Percentiles rank a stretch among this genome's conserved stretches.
These are phyloP conservation scores for Bondarzewia mesenterica DNA, from an alignment of 1,284 basidiomycete genomes.

Conservation along the genomic window DNA sequence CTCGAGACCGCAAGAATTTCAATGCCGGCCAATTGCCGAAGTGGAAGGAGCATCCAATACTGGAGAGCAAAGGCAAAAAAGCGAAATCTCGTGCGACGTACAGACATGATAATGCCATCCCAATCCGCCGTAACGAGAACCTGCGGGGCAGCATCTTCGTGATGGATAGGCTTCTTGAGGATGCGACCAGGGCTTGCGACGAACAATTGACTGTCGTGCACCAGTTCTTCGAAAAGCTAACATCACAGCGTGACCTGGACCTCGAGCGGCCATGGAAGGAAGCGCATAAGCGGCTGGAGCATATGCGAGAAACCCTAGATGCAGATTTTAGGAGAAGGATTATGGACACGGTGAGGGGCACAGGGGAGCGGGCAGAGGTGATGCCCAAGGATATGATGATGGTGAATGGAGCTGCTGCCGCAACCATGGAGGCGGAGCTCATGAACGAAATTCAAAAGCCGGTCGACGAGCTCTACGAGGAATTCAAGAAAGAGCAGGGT, in stretches of 20 bases:
- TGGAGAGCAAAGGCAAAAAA: not conserved
- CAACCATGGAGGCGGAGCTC: not conserved
- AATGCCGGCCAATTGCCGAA: conserved; percentile 9
- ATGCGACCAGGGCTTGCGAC: conserved; percentile 6
- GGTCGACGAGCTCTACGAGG: not conserved
- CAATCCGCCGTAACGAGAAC: not conserved
- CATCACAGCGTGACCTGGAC: not conserved
- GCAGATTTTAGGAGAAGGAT: not conserved
- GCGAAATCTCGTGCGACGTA: no score
- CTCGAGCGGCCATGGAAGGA: not conserved
- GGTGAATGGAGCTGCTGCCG: not conserved
- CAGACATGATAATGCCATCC: no score
- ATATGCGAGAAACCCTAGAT: not conserved
- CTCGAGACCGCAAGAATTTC: conserved; percentile 12
- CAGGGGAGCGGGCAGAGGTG: not conserved
- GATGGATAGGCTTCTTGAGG: not conserved
- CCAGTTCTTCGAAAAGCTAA: not conserved
- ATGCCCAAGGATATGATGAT: not conserved
- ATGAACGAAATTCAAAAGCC: not conserved
- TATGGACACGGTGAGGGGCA: not conserved
- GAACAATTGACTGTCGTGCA: not conserved
- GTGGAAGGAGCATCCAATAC: conserved; percentile 28
- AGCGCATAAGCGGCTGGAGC: not conserved
- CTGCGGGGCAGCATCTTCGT: not conserved
- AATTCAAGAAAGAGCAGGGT: not conserved